A percentile compares a stretch with the other conserved stretches of the same genome.
Conservation (phyloP, 257 asterid species). For the Misopates orontium region DNA sequence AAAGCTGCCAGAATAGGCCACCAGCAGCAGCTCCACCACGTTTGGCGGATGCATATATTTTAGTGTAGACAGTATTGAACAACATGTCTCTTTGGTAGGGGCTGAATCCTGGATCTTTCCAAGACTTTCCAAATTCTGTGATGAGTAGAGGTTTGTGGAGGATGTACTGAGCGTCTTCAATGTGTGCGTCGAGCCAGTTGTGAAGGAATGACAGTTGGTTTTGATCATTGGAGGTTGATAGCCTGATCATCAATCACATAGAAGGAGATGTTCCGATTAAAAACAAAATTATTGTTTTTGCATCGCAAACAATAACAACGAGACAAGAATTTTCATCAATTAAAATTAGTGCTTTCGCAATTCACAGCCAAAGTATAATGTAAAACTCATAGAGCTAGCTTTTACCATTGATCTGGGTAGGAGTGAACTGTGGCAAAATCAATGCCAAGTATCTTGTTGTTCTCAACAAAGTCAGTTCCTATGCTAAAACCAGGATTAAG, state of each 20-base stretch:
- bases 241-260: constrained; percentile 43
- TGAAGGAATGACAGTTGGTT: constrained; percentile 54
- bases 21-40: constrained; percentile 84
- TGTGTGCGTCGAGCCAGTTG: constrained; percentile 72
- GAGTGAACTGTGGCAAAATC: constrained; percentile 91
- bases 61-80: constrained; percentile 58
- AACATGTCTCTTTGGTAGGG: constrained; percentile 55
- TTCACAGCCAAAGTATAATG: no score
- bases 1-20: constrained; percentile 91
- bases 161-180: constrained; percentile 62
- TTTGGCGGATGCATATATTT: constrained; percentile 71
- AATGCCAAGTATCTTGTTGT: constrained; percentile 59
- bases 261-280: no score
- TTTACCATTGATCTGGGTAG: constrained; percentile 91
- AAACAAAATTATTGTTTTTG: no score
- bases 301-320: no score
- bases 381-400: no score
- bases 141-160: constrained; percentile 75
- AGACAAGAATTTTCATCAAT: no score
- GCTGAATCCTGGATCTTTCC: constrained; percentile 60
- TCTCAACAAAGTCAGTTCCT: constrained; percentile 84
- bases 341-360: no score
- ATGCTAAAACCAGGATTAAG: constrained; percentile 54
- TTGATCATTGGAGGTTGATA: constrained; percentile 49
- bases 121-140: constrained; percentile 79